Evolutionary conservation across 345 rosid species (phyloP).

Genomic region (Eucalyptus regnans): DNA sequence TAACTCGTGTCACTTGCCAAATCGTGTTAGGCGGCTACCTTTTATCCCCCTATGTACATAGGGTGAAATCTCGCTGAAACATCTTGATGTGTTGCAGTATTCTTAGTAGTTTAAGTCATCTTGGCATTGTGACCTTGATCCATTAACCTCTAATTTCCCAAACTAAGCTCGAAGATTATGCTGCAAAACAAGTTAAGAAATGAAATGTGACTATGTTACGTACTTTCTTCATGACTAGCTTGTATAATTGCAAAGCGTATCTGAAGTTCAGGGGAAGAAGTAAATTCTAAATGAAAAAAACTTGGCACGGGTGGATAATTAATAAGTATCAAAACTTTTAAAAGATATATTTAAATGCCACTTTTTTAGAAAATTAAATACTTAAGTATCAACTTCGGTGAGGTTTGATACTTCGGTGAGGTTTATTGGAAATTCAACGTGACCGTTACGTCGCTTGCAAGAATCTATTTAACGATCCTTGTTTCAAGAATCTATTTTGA

Average conservation of each 20-base stretch:
- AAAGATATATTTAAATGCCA: too few species aligned
- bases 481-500: too few species aligned
- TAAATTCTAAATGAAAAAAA: too few species aligned
- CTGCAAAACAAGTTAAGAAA: neutral
- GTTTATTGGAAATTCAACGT: too few species aligned
- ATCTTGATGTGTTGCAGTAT: neutral
- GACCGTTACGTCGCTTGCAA: accelerated
- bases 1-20: neutral
- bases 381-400: too few species aligned
- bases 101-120: neutral
- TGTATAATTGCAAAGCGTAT: neutral
- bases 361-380: too few species aligned
- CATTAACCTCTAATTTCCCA: neutral
- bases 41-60: accelerated
- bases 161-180: neutral
- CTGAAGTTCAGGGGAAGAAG: neutral
- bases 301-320: too few species aligned
- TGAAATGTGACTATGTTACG: neutral
- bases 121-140: neutral
- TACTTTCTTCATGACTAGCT: neutral
- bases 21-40: neutral
- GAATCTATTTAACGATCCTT: too few species aligned
- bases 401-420: too few species aligned
- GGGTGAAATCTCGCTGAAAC: neutral
- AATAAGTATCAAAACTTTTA: too few species aligned